phyloP scores from a whole-genome alignment of 129 eudicot genomes.

The Gnaphalium uliginosum region DNA sequence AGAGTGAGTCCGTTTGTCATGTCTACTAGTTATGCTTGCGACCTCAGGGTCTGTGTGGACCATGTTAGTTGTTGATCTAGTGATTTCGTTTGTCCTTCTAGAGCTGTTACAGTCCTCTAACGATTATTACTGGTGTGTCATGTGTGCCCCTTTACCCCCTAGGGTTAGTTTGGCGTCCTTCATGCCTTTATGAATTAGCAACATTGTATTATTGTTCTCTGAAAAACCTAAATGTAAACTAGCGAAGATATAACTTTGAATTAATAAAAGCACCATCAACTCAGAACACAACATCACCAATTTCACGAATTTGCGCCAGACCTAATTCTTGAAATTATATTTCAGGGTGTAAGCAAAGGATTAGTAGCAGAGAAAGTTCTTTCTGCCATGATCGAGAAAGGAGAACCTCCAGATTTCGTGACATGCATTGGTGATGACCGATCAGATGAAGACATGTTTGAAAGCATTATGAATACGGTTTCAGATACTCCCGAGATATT shows the following conservation, averaged over 20 bases:
- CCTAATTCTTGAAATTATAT: not conserved
- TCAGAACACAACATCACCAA: not conserved
- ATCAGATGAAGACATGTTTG: slow-evolving; percentile 91
- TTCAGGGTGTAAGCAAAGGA: slow-evolving; percentile 87
- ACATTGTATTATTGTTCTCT: no score
- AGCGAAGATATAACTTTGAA: no score
- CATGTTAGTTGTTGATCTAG: no score
- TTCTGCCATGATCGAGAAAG: slow-evolving; percentile 50
- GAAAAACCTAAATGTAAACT: no score
- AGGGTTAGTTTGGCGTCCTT: not conserved
- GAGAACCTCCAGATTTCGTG: slow-evolving; percentile 64
- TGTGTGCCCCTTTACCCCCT: no score
- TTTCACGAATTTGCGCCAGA: not conserved
- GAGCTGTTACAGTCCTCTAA: no score
- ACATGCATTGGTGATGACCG: slow-evolving; percentile 85
- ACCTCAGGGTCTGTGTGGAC: no score
- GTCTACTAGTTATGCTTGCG: no score
- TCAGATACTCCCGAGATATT: slow-evolving; percentile 53
- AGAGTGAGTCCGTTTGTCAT: not conserved
- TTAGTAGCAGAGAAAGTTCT: slow-evolving; percentile 65
- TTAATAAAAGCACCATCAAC: no score
- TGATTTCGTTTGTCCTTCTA: no score
- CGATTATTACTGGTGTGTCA: no score
- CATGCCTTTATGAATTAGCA: not conserved
- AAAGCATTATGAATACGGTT: slow-evolving; percentile 49